phyloP scores from a whole-genome alignment of 495 filamentous ascomycete genomes.

The Trichoderma erinaceum region DNA sequence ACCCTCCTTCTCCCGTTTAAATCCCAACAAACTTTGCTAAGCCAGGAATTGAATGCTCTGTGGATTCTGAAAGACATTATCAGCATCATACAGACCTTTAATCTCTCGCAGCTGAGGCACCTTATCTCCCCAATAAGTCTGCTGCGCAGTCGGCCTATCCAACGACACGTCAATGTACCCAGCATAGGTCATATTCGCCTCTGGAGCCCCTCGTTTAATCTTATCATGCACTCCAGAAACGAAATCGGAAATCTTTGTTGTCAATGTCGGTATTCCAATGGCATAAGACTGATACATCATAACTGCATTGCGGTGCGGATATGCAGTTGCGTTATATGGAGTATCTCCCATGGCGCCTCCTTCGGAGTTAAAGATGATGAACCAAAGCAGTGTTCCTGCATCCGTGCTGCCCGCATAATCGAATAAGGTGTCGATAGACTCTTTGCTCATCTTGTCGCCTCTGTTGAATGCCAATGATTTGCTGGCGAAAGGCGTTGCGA shows the following conservation, averaged over 20 bases:
- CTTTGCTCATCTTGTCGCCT: constrained; percentile 38
- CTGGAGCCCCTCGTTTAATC: constrained; percentile 23
- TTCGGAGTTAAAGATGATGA: constrained; percentile 48
- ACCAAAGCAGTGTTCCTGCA: constrained; percentile 49
- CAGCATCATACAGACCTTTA: constrained; percentile 51
- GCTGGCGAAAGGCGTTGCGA: constrained; percentile 45
- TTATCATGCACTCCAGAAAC: constrained; percentile 44
- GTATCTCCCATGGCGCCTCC: constrained; percentile 49
- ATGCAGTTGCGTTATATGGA: constrained; percentile 45
- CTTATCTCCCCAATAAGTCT: constrained; percentile 52
- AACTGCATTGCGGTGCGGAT: constrained; percentile 52
- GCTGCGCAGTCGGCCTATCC: constrained; percentile 36
- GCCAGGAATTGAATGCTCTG: constrained; percentile 42
- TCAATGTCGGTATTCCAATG: constrained; percentile 41
- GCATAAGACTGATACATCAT: constrained; percentile 55
- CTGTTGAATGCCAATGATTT: constrained; percentile 47
- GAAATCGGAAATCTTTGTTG: constrained; percentile 36
- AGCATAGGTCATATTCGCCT: constrained; percentile 52
- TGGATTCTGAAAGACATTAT: constrained; percentile 56
- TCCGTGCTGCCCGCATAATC: constrained; percentile 42
- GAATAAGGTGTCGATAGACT: constrained; percentile 41
- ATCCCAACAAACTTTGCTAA: neutral
- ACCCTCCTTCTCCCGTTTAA: neutral
- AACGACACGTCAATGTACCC: constrained; percentile 66
- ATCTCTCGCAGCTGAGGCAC: constrained; percentile 42